Evolutionary conservation across 495 filamentous ascomycete species (phyloP).

Genomic region (Saxophila tyrrhenica): DNA sequence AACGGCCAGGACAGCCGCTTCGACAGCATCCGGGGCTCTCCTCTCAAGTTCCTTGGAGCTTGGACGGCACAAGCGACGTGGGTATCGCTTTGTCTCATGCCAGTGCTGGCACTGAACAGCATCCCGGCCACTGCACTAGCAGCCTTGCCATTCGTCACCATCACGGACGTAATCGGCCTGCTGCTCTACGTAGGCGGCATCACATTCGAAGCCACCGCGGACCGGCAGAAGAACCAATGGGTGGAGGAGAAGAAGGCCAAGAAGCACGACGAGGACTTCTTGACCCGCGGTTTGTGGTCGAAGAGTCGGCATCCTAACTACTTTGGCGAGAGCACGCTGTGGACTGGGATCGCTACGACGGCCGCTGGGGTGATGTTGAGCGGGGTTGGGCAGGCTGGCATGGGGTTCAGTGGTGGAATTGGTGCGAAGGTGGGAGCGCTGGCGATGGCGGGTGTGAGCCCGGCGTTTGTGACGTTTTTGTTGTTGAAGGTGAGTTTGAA

Average conservation of each 20-base stretch:
- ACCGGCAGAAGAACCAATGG: conserved; percentile 50
- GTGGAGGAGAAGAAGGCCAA: conserved; percentile 42
- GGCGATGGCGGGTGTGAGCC: conserved; percentile 44
- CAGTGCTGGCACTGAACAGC: conserved; percentile 47
- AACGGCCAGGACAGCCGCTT: conserved; percentile 50
- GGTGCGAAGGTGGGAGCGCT: conserved; percentile 32
- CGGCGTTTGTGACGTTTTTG: conserved; percentile 50
- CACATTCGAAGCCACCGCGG: conserved; percentile 47
- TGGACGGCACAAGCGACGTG: conserved; percentile 51
- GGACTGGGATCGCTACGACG: conserved; percentile 48
- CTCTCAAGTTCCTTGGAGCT: conserved; percentile 41
- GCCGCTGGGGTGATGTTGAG: conserved; percentile 40
- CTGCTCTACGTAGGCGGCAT: conserved; percentile 44
- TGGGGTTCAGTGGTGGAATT: conserved; percentile 37
- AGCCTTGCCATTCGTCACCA: conserved; percentile 28
- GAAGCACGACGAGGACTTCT: conserved; percentile 50
- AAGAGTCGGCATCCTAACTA: conserved; percentile 56
- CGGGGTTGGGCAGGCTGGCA: conserved; percentile 32
- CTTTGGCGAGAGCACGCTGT: conserved; percentile 53
- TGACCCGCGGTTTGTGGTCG: conserved; percentile 48
- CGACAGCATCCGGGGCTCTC: conserved; percentile 44
- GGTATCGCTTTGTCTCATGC: conserved; percentile 51
- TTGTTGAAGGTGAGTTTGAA: conserved; percentile 41
- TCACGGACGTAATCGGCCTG: conserved; percentile 44
- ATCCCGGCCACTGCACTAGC: conserved; percentile 40